Conservation (phyloP, 2,329 filamentous ascomycete species). For the Alternaria brassicicola region DNA sequence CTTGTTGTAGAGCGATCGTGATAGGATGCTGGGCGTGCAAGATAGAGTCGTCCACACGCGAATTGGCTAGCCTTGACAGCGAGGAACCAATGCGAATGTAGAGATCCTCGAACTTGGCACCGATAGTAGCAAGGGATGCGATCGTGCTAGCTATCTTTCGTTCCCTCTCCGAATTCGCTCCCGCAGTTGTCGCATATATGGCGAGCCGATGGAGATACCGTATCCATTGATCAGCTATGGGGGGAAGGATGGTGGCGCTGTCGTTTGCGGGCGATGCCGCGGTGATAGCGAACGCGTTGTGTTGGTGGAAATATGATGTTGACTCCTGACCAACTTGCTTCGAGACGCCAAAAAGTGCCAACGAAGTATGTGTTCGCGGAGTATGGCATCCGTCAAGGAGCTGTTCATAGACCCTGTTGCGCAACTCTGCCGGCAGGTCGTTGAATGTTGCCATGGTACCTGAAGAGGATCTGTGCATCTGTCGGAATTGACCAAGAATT, state of each 20-base stretch:
- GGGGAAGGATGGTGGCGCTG: conserved; percentile 21
- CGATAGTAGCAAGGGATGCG: conserved; percentile 13
- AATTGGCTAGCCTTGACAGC: conserved; percentile 19
- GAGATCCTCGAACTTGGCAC: conserved; percentile 19
- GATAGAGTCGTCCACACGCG: conserved; percentile 25
- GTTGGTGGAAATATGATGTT: conserved; percentile 31
- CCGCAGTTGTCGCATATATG: conserved; percentile 10
- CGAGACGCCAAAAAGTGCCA: conserved; percentile 24
- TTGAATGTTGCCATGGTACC: conserved; percentile 16
- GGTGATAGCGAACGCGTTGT: conserved; percentile 16
- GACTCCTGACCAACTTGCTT: conserved; percentile 25
- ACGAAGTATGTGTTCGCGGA: not conserved
- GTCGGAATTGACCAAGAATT: not conserved
- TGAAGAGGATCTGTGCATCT: not conserved
- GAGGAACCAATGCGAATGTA: conserved; percentile 15
- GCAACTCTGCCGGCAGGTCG: conserved; percentile 26
- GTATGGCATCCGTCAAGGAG: conserved; percentile 6
- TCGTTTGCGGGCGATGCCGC: not conserved
- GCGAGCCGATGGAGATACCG: conserved; percentile 22
- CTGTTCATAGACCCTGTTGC: conserved; percentile 25
- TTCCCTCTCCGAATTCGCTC: conserved; percentile 1
- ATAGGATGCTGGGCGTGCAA: conserved; percentile 22
- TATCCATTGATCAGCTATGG: conserved; percentile 26
- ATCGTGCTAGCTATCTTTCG: conserved; percentile 17
- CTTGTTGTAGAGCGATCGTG: conserved; percentile 11